Evolutionary conservation across 1,284 basidiomycete species (phyloP).

Genomic region (Boletus smithii): DNA sequence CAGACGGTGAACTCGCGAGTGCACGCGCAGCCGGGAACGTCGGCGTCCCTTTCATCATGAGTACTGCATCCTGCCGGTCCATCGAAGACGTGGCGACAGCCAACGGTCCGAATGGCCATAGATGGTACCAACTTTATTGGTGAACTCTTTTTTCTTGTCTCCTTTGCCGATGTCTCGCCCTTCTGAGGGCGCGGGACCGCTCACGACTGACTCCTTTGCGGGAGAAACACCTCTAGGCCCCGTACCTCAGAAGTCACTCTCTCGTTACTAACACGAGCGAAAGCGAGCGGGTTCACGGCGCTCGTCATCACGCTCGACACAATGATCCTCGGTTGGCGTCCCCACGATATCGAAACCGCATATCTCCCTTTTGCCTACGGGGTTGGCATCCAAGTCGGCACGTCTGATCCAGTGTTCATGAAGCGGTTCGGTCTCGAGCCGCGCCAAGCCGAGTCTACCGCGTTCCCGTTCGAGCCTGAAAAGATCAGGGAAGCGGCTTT

Average conservation of each 20-base stretch:
- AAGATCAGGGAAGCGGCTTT: constrained; percentile 37
- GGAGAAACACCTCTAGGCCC: constrained; percentile 40
- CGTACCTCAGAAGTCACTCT: constrained; percentile 42
- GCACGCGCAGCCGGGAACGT: constrained; percentile 52
- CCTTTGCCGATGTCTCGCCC: too few species aligned
- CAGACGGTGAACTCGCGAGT: constrained; percentile 52
- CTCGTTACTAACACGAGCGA: constrained; percentile 49
- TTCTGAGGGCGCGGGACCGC: too few species aligned
- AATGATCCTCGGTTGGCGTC: constrained; percentile 48
- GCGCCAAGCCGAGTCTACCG: constrained; percentile 30
- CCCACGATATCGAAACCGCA: constrained; percentile 42
- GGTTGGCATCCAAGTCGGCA: constrained; percentile 42
- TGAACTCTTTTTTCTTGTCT: constrained; percentile 9
- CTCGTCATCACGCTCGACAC: constrained; percentile 55
- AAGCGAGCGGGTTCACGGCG: constrained; percentile 47
- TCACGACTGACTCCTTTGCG: background rate
- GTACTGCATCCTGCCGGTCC: constrained; percentile 51
- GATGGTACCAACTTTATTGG: constrained; percentile 68
- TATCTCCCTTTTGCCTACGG: constrained; percentile 41
- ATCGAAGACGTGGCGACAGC: constrained; percentile 55
- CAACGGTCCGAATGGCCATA: constrained; percentile 40
- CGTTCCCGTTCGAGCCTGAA: constrained; percentile 56
- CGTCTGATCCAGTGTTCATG: constrained; percentile 56
- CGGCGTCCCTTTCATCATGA: constrained; percentile 54
- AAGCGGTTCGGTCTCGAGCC: constrained; percentile 31